These are phyloP conservation scores for Chimonanthus salicifolius DNA, from an alignment of 164 flowering plant genomes.

Conservation along the genomic window DNA sequence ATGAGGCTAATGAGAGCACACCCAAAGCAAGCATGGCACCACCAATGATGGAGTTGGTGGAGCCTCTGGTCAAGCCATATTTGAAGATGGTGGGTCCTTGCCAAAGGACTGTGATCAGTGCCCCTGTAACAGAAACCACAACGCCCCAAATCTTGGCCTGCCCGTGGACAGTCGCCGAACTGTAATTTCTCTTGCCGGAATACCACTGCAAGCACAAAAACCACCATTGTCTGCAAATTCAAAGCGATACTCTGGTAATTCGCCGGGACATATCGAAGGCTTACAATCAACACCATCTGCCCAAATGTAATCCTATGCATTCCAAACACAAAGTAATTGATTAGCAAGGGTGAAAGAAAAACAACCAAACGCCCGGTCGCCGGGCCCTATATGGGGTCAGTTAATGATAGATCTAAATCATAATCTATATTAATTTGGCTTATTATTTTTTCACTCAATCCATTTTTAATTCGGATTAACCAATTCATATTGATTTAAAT, in stretches of 20 bases:
- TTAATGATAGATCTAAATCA: too few relatives aligned
- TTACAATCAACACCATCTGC: slow-evolving; percentile 12
- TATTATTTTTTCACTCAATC: too few relatives aligned
- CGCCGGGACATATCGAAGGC: slow-evolving; percentile 12
- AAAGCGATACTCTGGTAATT: slow-evolving; percentile 15
- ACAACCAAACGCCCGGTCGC: too few relatives aligned
- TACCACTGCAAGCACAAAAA: slow-evolving; percentile 15
- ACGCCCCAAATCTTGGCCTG: slow-evolving; percentile 22
- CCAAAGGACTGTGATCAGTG: slow-evolving; percentile 16
- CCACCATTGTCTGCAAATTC: slow-evolving; percentile 11
- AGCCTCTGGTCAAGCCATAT: neutral
- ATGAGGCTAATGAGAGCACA: neutral
- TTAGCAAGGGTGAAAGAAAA: too few relatives aligned
- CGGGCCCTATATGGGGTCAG: too few relatives aligned
- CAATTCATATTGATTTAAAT: too few relatives aligned
- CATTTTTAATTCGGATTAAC: too few relatives aligned
- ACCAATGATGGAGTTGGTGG: neutral
- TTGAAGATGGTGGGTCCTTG: slow-evolving; percentile 10
- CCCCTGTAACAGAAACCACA: slow-evolving; percentile 11
- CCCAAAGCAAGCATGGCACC: slow-evolving; percentile 10
- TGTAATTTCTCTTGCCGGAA: slow-evolving; percentile 16
- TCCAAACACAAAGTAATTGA: too few relatives aligned
- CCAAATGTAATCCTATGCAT: slow-evolving; percentile 9
- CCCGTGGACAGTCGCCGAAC: slow-evolving; percentile 11
- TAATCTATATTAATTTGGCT: too few relatives aligned